Evolutionary conservation across 148 eudicot genomes (phyloP).

Genomic region (Amaranthus hypochondriacus): DNA sequence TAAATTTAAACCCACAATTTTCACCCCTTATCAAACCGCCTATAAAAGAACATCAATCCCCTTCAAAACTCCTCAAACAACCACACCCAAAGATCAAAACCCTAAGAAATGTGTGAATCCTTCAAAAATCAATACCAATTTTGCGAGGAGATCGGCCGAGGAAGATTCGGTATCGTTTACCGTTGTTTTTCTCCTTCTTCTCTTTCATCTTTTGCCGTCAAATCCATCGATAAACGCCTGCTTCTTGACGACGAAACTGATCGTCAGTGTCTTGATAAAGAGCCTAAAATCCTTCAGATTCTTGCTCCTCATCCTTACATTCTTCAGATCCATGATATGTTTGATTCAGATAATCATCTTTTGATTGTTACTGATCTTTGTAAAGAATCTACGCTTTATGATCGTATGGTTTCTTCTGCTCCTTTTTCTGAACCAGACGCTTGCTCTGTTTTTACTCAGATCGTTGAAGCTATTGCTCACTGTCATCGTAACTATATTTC

Average conservation of each 20-base stretch:
- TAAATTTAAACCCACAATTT: no score
- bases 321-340: slow-evolving; percentile 34
- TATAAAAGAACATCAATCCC: no score
- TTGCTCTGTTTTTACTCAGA: slow-evolving; percentile 32
- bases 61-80: no score
- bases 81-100: no score
- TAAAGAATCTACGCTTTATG: slow-evolving; percentile 28
- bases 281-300: slow-evolving; percentile 41
- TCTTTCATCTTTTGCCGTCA: slow-evolving; percentile 48
- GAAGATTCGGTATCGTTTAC: slow-evolving; percentile 70
- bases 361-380: slow-evolving; percentile 41
- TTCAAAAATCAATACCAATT: slow-evolving; percentile 59
- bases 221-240: slow-evolving; percentile 57
- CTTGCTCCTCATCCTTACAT: slow-evolving; percentile 39
- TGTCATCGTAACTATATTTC: slow-evolving; percentile 75
- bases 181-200: slow-evolving; percentile 51
- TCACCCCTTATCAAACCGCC: no score
- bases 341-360: slow-evolving; percentile 34
- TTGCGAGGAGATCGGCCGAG: slow-evolving; percentile 81
- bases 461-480: slow-evolving; percentile 47
- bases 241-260: slow-evolving; percentile 47
- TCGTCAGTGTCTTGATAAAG: slow-evolving; percentile 39
- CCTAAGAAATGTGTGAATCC: slow-evolving; percentile 39
- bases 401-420: slow-evolving; percentile 16
- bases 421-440: slow-evolving; percentile 51